Conservation (phyloP, 2,329 filamentous ascomycete species). For the Aspergillus ibericus region DNA sequence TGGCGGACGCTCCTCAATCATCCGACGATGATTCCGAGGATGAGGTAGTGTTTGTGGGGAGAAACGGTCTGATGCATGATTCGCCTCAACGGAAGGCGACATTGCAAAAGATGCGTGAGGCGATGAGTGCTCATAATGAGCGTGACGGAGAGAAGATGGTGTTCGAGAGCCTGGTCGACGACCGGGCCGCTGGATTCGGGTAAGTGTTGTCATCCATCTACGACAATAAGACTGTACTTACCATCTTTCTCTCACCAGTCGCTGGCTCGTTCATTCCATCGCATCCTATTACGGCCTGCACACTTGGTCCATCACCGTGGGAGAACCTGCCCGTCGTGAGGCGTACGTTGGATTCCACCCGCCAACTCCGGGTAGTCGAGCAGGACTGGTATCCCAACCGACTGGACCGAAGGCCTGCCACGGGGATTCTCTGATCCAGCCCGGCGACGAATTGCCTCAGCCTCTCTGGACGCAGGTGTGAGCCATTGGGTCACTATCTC, state of each 20-base stretch:
- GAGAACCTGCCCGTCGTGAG: constrained; percentile 69
- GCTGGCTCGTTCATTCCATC: constrained; percentile 91
- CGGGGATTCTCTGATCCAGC: constrained; percentile 29
- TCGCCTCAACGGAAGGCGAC: constrained; percentile 54
- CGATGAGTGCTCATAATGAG: constrained; percentile 30
- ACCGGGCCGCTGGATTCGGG: constrained; percentile 78
- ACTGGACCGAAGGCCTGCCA: constrained; percentile 24
- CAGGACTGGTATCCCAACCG: constrained; percentile 27
- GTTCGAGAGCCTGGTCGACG: constrained; percentile 75
- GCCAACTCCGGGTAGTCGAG: constrained; percentile 28
- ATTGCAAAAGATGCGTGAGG: constrained; percentile 47
- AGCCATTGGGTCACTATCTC: constrained; percentile 3
- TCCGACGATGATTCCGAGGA: constrained; percentile 64
- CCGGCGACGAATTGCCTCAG: constrained; percentile 38
- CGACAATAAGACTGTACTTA: constrained; percentile 16
- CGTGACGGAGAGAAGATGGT: constrained; percentile 68
- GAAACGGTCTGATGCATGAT: constrained; percentile 65
- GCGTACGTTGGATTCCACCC: constrained; percentile 74
- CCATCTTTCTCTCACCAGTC: constrained; percentile 49
- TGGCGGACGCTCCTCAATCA: constrained; percentile 44
- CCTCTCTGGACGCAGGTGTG: constrained; percentile 41
- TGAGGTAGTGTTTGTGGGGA: constrained; percentile 86
- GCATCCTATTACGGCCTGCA: constrained; percentile 87
- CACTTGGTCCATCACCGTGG: constrained; percentile 76
- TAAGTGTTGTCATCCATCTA: constrained; percentile 47